Evolutionary conservation across 2,329 filamentous ascomycete species (phyloP).

Genomic region (Aspergillus eucalypticola): DNA sequence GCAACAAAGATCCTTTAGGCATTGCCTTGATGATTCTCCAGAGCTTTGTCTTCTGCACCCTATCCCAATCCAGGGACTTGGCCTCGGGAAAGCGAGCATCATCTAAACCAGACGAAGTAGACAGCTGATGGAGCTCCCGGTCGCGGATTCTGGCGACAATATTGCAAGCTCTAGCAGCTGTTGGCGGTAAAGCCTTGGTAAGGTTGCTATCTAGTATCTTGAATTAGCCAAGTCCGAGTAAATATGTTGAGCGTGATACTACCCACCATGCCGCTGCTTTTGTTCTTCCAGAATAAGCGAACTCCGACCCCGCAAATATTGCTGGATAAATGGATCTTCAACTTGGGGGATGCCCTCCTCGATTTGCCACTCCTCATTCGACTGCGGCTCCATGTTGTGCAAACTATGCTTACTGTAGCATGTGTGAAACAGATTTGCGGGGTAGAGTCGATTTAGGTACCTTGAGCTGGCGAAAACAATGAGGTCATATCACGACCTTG

Average conservation of each 20-base stretch:
- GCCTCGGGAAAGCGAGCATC: constrained; percentile 74
- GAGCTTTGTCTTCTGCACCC: constrained; percentile 79
- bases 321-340: constrained; percentile 74
- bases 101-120: constrained; percentile 77
- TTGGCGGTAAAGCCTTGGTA: constrained; percentile 65
- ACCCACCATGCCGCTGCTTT: constrained; percentile 72
- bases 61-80: constrained; percentile 89
- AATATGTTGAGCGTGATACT: constrained; percentile 22
- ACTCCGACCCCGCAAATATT: constrained; percentile 75
- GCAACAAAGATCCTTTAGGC: constrained; percentile 73
- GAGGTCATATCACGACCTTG: not conserved
- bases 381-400: not conserved
- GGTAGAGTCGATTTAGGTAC: not conserved
- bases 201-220: constrained; percentile 30
- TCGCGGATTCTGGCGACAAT: constrained; percentile 79
- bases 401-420: not conserved
- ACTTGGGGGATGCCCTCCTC: constrained; percentile 49
- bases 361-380: constrained; percentile 30
- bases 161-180: constrained; percentile 72
- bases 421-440: not conserved
- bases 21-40: constrained; percentile 83
- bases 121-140: constrained; percentile 73
- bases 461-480: not conserved
- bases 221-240: constrained; percentile 13
- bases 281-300: constrained; percentile 79